A percentile compares a stretch with the other conserved stretches of the same genome.
Conservation (phyloP, 75 land plant genomes). For the Pinus tabuliformis region DNA sequence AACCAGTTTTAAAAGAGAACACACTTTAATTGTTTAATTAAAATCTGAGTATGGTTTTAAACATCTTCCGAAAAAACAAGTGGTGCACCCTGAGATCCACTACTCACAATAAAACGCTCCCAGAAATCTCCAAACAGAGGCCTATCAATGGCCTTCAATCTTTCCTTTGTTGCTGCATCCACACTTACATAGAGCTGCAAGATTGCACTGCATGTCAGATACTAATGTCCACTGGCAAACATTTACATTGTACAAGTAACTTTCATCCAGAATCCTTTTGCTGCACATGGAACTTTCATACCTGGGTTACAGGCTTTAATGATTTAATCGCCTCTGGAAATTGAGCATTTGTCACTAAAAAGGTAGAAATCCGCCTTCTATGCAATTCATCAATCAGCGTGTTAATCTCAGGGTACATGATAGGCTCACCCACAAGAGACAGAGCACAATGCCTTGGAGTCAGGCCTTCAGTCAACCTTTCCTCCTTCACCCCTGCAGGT, state of each 20-base stretch:
- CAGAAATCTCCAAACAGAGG: conserved; percentile 93
- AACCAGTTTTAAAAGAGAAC: no score
- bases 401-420: conserved; percentile 97
- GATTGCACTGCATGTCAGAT: background rate
- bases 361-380: conserved; percentile 77
- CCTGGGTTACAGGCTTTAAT: conserved; percentile 89
- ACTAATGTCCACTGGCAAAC: background rate
- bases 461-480: conserved; percentile 79
- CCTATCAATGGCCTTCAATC: conserved; percentile 91
- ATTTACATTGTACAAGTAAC: background rate
- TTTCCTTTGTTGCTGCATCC: conserved; percentile 97
- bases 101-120: conserved; percentile 90
- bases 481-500: conserved; percentile 72
- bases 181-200: conserved; percentile 95
- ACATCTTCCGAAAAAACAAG: no score
- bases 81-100: background rate
- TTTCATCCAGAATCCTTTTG: background rate
- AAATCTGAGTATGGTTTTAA: no score
- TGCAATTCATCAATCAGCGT: conserved; percentile 84
- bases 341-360: conserved; percentile 99
- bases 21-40: no score
- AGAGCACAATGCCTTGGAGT: conserved; percentile 92
- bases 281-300: conserved; percentile 11
- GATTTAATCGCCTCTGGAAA: conserved; percentile 80
- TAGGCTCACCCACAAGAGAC: conserved; percentile 97